Percentiles rank a stretch among this genome's conserved stretches.
Conservation (phyloP, 1,139 yeast genomes). For the Martiniozyma asiatica region DNA sequence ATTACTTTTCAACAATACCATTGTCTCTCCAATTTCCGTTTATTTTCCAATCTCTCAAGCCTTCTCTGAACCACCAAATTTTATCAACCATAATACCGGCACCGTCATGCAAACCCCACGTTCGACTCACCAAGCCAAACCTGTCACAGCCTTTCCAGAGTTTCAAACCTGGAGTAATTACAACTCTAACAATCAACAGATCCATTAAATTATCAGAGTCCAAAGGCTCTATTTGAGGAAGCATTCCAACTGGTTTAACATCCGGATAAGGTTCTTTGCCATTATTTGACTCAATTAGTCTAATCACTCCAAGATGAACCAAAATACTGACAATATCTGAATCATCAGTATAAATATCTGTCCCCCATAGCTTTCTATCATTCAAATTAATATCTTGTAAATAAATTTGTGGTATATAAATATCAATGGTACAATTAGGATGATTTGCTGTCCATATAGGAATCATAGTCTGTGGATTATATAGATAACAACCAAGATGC, state of each 20-base stretch:
- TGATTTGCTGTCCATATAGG: constrained; percentile 35
- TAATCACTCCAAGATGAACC: constrained; percentile 57
- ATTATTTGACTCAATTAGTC: background rate
- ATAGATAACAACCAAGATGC: constrained; percentile 51
- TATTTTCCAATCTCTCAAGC: too few relatives aligned
- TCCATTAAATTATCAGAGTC: too few relatives aligned
- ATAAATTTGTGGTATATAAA: constrained; percentile 44
- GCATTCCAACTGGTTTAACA: background rate
- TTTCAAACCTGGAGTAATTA: background rate
- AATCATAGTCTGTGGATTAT: constrained; percentile 9
- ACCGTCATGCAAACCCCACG: background rate
- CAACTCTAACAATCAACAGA: constrained; percentile 1
- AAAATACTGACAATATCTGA: constrained; percentile 70
- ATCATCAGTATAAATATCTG: constrained; percentile 86
- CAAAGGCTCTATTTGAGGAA: background rate
- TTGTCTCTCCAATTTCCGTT: too few relatives aligned
- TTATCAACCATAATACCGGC: too few relatives aligned
- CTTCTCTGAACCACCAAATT: too few relatives aligned
- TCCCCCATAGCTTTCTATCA: constrained; percentile 76
- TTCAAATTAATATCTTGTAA: constrained; percentile 28
- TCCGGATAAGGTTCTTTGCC: background rate
- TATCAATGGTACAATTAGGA: constrained; percentile 49
- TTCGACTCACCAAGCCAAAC: background rate
- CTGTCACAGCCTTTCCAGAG: background rate
- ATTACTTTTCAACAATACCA: too few relatives aligned